A percentile compares a stretch with the other conserved stretches of the same genome.
These are phyloP conservation scores for Linnemannia schmuckeri DNA, from an alignment of 192 early-diverging fungal species.

Conservation along the genomic window DNA sequence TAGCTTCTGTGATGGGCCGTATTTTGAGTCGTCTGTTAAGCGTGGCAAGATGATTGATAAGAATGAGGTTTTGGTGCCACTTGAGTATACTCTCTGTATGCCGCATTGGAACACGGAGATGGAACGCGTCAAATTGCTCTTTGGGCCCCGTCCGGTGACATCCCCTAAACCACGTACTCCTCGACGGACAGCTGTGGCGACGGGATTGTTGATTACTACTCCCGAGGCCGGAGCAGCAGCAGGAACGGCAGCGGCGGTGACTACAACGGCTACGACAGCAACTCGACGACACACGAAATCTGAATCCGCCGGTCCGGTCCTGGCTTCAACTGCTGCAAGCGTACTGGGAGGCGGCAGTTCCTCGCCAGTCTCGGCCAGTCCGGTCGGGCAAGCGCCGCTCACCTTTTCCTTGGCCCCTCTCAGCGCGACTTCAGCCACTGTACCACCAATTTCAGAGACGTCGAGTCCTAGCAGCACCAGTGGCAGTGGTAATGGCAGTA, in stretches of 20 bases:
- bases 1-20: constrained; percentile 84
- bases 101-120: constrained; percentile 81
- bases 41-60: constrained; percentile 76
- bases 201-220: background rate
- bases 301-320: background rate
- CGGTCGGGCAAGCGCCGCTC: background rate
- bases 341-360: background rate
- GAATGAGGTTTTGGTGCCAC: constrained; percentile 58
- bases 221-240: background rate
- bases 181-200: background rate
- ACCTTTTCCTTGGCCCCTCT: background rate
- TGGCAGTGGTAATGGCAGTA: background rate
- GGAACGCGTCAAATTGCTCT: constrained; percentile 74
- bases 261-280: background rate
- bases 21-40: constrained; percentile 71
- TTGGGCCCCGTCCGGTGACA: constrained; percentile 69
- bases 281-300: constrained; percentile 16
- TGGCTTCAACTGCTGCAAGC: background rate
- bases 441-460: background rate
- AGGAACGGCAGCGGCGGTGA: background rate
- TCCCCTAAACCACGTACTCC: constrained; percentile 54
- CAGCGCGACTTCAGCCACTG: no score
- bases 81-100: constrained; percentile 80
- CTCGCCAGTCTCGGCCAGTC: background rate
- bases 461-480: background rate